Conservation (phyloP, 176 grass and related monocot species). For the Aegilops longissima region DNA sequence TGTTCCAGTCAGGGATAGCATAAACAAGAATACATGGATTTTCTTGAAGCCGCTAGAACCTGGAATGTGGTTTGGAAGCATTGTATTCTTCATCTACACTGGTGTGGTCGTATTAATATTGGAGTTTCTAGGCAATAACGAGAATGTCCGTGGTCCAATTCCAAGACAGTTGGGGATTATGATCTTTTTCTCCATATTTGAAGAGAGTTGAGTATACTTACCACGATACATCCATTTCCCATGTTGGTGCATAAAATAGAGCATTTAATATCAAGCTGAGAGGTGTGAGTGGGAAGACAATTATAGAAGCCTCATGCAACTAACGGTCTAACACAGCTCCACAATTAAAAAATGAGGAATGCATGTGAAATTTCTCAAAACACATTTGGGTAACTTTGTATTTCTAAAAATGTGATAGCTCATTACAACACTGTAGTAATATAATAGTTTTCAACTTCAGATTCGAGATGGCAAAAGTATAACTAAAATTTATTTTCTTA, state of each 20-base stretch:
- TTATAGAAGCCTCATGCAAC: not conserved
- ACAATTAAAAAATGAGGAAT: not conserved
- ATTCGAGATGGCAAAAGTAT: not conserved
- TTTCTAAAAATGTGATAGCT: not conserved
- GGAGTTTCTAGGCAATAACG: conserved; percentile 46
- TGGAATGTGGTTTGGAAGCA: conserved; percentile 39
- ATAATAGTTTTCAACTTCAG: not conserved
- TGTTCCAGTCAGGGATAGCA: conserved; percentile 30
- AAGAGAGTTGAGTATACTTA: conserved; percentile 20
- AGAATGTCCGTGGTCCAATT: not conserved
- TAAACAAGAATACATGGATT: conserved; percentile 37
- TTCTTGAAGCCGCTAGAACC: conserved; percentile 46
- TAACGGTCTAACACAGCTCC: too few species aligned
- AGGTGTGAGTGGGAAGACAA: not conserved
- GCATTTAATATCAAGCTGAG: not conserved
- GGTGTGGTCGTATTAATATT: conserved; percentile 42
- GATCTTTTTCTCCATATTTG: conserved; percentile 24
- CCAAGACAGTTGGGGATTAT: not conserved
- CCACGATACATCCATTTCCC: not conserved
- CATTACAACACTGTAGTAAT: not conserved
- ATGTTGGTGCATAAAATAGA: not conserved
- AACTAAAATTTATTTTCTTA: not conserved
- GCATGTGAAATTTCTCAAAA: not conserved
- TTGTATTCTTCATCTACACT: conserved; percentile 37
- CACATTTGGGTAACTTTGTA: not conserved